These are phyloP conservation scores for Aspergillus jensenii DNA, from an alignment of 2,329 filamentous ascomycete genomes.

Conservation along the genomic window DNA sequence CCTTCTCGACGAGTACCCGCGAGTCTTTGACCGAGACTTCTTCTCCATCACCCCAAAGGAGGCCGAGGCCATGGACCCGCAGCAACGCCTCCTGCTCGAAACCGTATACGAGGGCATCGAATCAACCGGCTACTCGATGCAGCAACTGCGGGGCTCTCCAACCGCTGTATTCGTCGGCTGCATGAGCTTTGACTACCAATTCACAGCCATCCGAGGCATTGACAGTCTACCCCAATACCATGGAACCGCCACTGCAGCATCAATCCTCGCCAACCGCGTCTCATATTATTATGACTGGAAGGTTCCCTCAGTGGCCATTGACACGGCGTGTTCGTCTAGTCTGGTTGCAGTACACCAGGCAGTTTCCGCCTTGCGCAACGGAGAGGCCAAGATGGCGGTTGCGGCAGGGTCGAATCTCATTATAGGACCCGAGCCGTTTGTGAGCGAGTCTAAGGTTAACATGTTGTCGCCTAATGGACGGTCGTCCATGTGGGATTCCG, in stretches of 20 bases:
- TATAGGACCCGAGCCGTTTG: not conserved
- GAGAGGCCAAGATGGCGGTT: not conserved
- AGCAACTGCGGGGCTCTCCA: not conserved
- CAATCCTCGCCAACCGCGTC: slow-evolving; percentile 35
- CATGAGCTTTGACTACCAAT: slow-evolving; percentile 7
- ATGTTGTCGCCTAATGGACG: slow-evolving; percentile 51
- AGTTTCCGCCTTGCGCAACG: slow-evolving; percentile 19
- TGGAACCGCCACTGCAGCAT: slow-evolving; percentile 23
- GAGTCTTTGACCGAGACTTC: slow-evolving; percentile 8
- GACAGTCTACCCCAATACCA: not conserved
- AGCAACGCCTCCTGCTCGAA: slow-evolving; percentile 6
- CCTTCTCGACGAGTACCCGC: slow-evolving; percentile 4
- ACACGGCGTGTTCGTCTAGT: slow-evolving; percentile 44
- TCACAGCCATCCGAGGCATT: not conserved
- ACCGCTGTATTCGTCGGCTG: slow-evolving; percentile 4
- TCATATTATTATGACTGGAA: slow-evolving; percentile 26
- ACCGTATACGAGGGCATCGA: slow-evolving; percentile 10
- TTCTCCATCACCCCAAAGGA: slow-evolving; percentile 8
- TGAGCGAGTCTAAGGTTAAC: slow-evolving; percentile 21
- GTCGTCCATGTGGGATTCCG: slow-evolving; percentile 45
- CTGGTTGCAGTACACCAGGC: slow-evolving; percentile 32
- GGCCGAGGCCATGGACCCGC: not conserved
- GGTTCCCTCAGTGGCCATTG: slow-evolving; percentile 39
- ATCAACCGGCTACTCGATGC: not conserved
- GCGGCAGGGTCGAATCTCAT: slow-evolving; percentile 1